phyloP scores from a whole-genome alignment of 1,284 basidiomycete species.

The Vanrija humicola region DNA sequence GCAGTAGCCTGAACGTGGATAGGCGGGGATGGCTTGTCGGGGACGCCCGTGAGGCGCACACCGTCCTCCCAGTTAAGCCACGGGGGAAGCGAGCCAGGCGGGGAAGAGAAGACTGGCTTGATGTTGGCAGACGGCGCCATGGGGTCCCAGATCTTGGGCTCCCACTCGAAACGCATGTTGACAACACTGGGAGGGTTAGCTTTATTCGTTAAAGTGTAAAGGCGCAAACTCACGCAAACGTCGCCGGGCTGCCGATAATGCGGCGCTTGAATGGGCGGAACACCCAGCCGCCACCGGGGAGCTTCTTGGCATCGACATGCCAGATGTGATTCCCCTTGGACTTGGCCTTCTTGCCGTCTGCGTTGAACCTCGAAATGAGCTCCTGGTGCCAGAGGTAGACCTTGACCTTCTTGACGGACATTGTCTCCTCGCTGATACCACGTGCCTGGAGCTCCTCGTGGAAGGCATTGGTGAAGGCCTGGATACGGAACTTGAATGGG shows the following conservation, averaged over 20 bases:
- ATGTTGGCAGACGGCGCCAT: conserved; percentile 77
- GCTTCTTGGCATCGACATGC: conserved; percentile 93
- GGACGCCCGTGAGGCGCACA: conserved; percentile 38
- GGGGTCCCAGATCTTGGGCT: conserved; percentile 94
- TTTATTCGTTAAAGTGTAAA: background rate
- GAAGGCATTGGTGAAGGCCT: conserved; percentile 96
- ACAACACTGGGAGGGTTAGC: conserved; percentile 43
- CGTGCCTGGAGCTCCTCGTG: conserved; percentile 63
- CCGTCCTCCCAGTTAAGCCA: conserved; percentile 89
- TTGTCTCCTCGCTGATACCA: conserved; percentile 54
- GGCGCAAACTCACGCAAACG: conserved; percentile 59
- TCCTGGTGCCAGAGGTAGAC: conserved; percentile 92
- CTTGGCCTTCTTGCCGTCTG: conserved; percentile 98
- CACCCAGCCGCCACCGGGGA: conserved; percentile 65
- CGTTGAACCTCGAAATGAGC: conserved; percentile 95
- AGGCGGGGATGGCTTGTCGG: conserved; percentile 24
- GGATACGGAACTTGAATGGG: conserved; percentile 98
- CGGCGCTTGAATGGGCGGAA: conserved; percentile 88
- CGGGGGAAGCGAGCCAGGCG: conserved; percentile 62
- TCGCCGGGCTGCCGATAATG: conserved; percentile 73
- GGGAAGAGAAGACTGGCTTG: conserved; percentile 71
- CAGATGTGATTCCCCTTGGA: conserved; percentile 99
- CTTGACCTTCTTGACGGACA: conserved; percentile 71
- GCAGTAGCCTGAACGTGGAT: conserved; percentile 29
- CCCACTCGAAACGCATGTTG: conserved; percentile 84